These are phyloP conservation scores for Anthracocystis setariae DNA, from an alignment of 1,284 basidiomycete species.

Conservation along the genomic window DNA sequence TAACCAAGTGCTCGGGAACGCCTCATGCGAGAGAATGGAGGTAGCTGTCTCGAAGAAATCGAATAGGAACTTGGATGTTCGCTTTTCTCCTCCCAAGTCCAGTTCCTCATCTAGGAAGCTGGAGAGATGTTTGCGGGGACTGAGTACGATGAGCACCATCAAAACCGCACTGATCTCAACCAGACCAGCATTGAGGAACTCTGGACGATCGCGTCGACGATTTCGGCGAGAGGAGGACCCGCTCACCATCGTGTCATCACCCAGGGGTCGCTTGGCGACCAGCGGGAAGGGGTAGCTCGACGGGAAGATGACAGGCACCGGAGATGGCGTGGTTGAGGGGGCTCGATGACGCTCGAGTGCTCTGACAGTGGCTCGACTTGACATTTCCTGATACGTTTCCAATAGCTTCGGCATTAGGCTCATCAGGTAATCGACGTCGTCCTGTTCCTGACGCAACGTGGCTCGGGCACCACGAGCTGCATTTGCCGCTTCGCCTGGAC, in stretches of 20 bases:
- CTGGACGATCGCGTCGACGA: slow-evolving; percentile 31
- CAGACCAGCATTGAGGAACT: slow-evolving; percentile 78
- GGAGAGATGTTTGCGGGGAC: slow-evolving; percentile 80
- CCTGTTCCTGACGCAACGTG: slow-evolving; percentile 77
- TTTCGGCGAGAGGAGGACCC: slow-evolving; percentile 48
- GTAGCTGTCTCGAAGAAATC: slow-evolving; percentile 83
- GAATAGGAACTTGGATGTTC: slow-evolving; percentile 76
- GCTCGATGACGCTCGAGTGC: slow-evolving; percentile 77
- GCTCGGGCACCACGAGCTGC: slow-evolving; percentile 7
- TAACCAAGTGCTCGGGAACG: slow-evolving; percentile 90
- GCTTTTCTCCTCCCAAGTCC: slow-evolving; percentile 57
- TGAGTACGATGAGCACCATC: slow-evolving; percentile 81
- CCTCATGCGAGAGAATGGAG: slow-evolving; percentile 86
- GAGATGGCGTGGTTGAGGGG: slow-evolving; percentile 73
- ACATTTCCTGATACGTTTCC: slow-evolving; percentile 86
- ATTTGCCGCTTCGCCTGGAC: neutral
- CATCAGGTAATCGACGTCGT: slow-evolving; percentile 89
- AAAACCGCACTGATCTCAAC: slow-evolving; percentile 89
- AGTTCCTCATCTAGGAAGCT: slow-evolving; percentile 74
- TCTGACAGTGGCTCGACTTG: slow-evolving; percentile 75
- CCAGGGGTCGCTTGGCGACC: slow-evolving; percentile 75
- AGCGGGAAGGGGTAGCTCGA: slow-evolving; percentile 92
- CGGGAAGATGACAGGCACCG: slow-evolving; percentile 85
- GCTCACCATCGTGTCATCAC: slow-evolving; percentile 41
- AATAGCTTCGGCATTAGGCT: slow-evolving; percentile 85